Conservation (phyloP, 2,329 filamentous ascomycete genomes). For the Exophiala sideris region DNA sequence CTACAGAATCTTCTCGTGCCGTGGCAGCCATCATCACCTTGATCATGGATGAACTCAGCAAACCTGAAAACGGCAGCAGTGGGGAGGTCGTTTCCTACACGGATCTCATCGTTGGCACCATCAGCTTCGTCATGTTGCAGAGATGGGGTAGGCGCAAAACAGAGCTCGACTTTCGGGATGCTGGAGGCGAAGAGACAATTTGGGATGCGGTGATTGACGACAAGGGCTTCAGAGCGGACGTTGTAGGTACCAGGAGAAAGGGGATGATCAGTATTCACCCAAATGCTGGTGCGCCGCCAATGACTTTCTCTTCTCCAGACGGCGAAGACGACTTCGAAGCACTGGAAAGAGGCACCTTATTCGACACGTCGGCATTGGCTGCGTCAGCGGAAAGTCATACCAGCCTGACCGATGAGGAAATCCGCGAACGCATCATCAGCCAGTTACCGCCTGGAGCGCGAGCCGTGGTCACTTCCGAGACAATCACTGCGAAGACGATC, state of each 20-base stretch:
- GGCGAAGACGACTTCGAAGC: constrained; percentile 40
- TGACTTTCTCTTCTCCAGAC: constrained; percentile 48
- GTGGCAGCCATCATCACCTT: constrained; percentile 48
- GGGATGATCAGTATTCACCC: constrained; percentile 34
- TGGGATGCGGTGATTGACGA: constrained; percentile 50
- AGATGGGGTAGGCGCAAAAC: constrained; percentile 46
- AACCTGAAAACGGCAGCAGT: constrained; percentile 33
- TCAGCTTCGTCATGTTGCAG: constrained; percentile 46
- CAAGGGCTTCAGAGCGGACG: constrained; percentile 45
- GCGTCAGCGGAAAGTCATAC: constrained; percentile 37
- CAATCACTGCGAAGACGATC: constrained; percentile 44
- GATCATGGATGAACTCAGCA: constrained; percentile 44
- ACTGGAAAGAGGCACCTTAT: constrained; percentile 35
- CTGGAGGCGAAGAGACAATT: constrained; percentile 38
- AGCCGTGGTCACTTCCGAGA: constrained; percentile 43
- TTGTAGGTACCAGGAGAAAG: constrained; percentile 38
- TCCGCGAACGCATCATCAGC: constrained; percentile 46
- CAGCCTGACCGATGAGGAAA: constrained; percentile 43
- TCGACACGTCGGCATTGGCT: constrained; percentile 26
- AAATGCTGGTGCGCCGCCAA: constrained; percentile 48
- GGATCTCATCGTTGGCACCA: constrained; percentile 43
- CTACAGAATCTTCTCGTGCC: constrained; percentile 48
- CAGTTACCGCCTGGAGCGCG: constrained; percentile 42
- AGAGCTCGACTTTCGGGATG: constrained; percentile 39
- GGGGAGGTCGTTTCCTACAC: constrained; percentile 42